Conservation (phyloP, 306 rosid species). For the Corylus heterophylla region DNA sequence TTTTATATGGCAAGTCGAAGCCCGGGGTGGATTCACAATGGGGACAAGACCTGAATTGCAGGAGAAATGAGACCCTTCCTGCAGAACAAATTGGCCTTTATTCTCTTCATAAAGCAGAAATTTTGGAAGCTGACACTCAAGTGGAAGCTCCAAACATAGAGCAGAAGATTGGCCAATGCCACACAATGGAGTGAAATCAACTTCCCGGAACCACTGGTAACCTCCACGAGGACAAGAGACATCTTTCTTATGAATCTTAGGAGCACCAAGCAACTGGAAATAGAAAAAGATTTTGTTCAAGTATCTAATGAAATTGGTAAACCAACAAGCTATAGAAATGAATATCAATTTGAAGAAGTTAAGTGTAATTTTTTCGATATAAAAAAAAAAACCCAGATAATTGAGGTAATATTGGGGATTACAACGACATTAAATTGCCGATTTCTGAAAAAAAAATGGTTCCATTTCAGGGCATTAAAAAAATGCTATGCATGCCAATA, state of each 20-base stretch:
- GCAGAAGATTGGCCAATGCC: constrained; percentile 72
- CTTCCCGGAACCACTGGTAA: constrained; percentile 66
- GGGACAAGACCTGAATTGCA: constrained; percentile 51
- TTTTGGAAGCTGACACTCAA: constrained; percentile 43
- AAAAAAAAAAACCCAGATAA: no score
- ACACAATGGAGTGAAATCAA: constrained; percentile 60
- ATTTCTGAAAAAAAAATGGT: no score
- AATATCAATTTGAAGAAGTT: no score
- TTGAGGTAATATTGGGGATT: no score
- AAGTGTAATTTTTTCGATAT: no score
- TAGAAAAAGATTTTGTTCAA: neutral
- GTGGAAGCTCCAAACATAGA: constrained; percentile 64
- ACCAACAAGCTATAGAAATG: no score
- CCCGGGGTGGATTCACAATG: constrained; percentile 61
- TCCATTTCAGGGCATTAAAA: no score
- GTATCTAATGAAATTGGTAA: neutral
- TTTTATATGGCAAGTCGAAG: constrained; percentile 52
- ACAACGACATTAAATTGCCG: no score
- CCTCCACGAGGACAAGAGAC: constrained; percentile 33
- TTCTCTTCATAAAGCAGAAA: constrained; percentile 58
- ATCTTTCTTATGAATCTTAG: no score
- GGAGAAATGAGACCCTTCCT: constrained; percentile 47
- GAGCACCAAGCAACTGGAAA: constrained; percentile 63
- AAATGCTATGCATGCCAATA: no score
- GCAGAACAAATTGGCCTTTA: constrained; percentile 32